Evolutionary conservation across 768 basidiomycete species (phyloP).

Genomic region (Terana coerulea): DNA sequence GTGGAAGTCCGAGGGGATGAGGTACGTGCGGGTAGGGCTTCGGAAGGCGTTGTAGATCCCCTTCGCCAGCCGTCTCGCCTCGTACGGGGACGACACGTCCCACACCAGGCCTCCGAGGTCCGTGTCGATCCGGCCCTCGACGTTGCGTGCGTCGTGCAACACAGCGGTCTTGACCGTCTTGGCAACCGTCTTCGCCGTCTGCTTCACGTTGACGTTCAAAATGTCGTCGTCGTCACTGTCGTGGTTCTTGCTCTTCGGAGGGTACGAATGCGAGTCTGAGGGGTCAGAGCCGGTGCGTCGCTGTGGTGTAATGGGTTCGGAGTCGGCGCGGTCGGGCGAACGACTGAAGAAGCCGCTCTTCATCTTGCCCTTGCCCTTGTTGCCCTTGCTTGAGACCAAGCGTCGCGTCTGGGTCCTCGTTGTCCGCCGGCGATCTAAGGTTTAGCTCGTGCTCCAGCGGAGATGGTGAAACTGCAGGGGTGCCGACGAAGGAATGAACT

Average conservation of each 20-base stretch:
- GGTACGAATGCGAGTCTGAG: conserved; percentile 36
- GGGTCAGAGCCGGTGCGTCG: not conserved
- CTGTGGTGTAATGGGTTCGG: conserved; percentile 13
- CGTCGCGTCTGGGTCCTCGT: conserved; percentile 28
- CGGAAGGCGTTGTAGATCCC: conserved; percentile 62
- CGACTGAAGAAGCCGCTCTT: conserved; percentile 17
- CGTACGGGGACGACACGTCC: conserved; percentile 52
- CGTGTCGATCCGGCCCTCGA: conserved; percentile 46
- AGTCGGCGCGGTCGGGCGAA: conserved; percentile 11
- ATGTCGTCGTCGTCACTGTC: conserved; percentile 30
- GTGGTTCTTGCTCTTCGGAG: conserved; percentile 26
- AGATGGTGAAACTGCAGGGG: conserved; percentile 17
- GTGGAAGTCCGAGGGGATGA: conserved; percentile 66
- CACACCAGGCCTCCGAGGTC: conserved; percentile 40
- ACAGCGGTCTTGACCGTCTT: conserved; percentile 65
- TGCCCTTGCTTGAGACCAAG: conserved; percentile 21
- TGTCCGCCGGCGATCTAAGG: not conserved
- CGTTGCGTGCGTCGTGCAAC: conserved; percentile 72
- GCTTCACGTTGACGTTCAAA: conserved; percentile 33
- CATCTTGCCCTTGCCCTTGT: conserved; percentile 24
- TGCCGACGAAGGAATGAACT: conserved; percentile 21
- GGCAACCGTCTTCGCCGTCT: conserved; percentile 43
- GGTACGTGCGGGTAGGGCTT: conserved; percentile 49
- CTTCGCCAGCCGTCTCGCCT: conserved; percentile 75
- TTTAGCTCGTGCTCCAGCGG: not conserved